A percentile compares a stretch with the other conserved stretches of the same genome.
Conservation (phyloP, 2,329 filamentous ascomycete genomes). For the Helotiales sp. region DNA sequence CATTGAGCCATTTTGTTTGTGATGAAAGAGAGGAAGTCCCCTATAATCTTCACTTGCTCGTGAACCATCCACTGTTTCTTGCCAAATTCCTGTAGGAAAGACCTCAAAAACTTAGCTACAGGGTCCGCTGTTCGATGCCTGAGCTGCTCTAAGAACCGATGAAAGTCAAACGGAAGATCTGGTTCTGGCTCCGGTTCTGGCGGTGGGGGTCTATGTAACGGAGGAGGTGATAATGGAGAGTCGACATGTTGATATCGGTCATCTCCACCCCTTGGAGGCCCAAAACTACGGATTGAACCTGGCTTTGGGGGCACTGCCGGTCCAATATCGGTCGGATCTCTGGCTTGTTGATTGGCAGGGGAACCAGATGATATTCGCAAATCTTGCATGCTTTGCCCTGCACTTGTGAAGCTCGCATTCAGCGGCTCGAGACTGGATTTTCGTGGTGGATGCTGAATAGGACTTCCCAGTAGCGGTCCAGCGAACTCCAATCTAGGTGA, state of each 20-base stretch:
- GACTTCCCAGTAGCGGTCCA: conserved; percentile 74
- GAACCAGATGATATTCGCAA: conserved; percentile 35
- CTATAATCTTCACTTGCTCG: conserved; percentile 98
- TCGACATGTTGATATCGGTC: conserved; percentile 53
- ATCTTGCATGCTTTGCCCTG: conserved; percentile 39
- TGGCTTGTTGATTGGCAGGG: conserved; percentile 19
- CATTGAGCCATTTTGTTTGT: conserved; percentile 98
- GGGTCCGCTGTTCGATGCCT: conserved; percentile 98
- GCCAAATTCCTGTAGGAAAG: conserved; percentile 90
- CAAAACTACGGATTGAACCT: conserved; percentile 41
- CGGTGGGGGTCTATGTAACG: conserved; percentile 66
- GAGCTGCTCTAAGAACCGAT: conserved; percentile 93
- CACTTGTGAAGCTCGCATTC: conserved; percentile 38
- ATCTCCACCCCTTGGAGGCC: conserved; percentile 43
- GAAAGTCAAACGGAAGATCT: conserved; percentile 91
- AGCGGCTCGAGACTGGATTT: conserved; percentile 84
- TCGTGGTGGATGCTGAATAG: conserved; percentile 75
- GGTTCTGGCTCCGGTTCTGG: conserved; percentile 81
- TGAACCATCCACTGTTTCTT: conserved; percentile 99
- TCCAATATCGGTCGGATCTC: conserved; percentile 41
- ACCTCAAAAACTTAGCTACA: conserved; percentile 92
- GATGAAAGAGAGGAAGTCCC: conserved; percentile 95
- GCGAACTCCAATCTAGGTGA: conserved; percentile 83
- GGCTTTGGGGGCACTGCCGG: conserved; percentile 50
- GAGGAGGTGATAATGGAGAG: conserved; percentile 51